Base-by-base conservation (phyloP, 257 asterid species). In the Nemophila menziesii region DNA sequence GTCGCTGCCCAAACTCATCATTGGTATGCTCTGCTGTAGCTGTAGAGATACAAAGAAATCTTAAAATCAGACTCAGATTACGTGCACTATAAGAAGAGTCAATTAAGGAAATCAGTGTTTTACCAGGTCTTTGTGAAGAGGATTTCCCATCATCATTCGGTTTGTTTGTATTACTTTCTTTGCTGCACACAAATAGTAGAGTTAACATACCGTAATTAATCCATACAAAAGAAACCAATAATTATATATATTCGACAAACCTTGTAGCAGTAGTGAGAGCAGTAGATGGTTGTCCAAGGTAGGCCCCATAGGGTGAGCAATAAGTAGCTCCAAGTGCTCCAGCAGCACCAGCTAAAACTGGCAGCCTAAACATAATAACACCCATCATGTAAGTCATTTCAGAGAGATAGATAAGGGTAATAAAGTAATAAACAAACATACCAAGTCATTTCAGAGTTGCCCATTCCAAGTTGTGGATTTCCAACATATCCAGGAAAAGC, bases 391-490 rank as follows among this genome's bases (percentile, higher is more conserved):
- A 45, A 26, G 16, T n/a, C 5, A 6, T 23, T 2, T 23, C 11
- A 39, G 8, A n/a, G n/a, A n/a, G n/a, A n/a, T n/a, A n/a, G n/a
- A n/a, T n/a, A n/a, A n/a, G n/a, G n/a, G n/a, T n/a, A n/a, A n/a
- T 20, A 39, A 5, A 29, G 36, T 7, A 29, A 7, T 3, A 29
- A 29, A 29, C 36, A 29, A 55, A 10, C 62, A 67, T 81, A 85
- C 99, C 99, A 90, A 24, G 99, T 90, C 99, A 90, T 90, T 64
- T 90, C 96, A n/a, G 99, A 82, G 64, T 71, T 85, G 57, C 96
- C 98, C 48, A 66, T 54, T 50, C 92, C 93, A 60, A 46, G 80
- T 54, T 82, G 92, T 37, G 94, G 86, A 44, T 74, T 79, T 55
- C 55, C 92, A 56, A 90, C 93, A 66, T 85, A 90, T 67, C 96